A percentile compares a stretch with the other conserved stretches of the same genome.
These are phyloP conservation scores for Malus fusca DNA, from an alignment of 306 rosid species.

Conservation along the genomic window DNA sequence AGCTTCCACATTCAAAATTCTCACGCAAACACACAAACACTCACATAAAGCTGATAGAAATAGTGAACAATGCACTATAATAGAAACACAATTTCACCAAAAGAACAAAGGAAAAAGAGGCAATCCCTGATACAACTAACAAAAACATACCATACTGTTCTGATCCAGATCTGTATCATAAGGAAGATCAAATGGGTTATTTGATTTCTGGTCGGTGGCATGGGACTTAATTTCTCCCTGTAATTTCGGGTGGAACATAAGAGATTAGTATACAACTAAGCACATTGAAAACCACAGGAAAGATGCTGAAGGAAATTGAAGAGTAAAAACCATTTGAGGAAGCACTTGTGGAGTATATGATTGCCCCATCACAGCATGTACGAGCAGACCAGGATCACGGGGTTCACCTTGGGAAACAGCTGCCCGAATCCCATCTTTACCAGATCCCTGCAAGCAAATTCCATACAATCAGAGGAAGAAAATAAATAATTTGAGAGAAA, in stretches of 20 bases:
- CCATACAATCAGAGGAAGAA: slow-evolving; percentile 7
- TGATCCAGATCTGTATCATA: slow-evolving; percentile 46
- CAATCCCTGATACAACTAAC: neutral
- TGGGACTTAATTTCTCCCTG: slow-evolving; percentile 43
- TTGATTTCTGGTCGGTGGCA: slow-evolving; percentile 35
- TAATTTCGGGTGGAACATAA: neutral
- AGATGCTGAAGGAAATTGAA: slow-evolving; percentile 21
- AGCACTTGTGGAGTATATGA: slow-evolving; percentile 18
- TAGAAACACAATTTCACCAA: neutral
- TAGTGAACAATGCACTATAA: neutral
- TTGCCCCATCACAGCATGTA: slow-evolving; percentile 21
- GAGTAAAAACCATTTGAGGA: slow-evolving; percentile 39
- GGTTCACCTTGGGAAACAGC: slow-evolving; percentile 18
- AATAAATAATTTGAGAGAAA: slow-evolving; percentile 4
- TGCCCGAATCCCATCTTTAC: slow-evolving; percentile 21
- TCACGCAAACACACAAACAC: neutral
- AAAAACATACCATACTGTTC: slow-evolving; percentile 38
- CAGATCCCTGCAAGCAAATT: slow-evolving; percentile 27
- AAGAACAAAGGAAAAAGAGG: neutral
- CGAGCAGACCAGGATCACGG: slow-evolving; percentile 16
- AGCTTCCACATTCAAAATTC: neutral
- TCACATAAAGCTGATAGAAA: neutral
- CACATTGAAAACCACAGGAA: slow-evolving; percentile 4
- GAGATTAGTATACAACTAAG: neutral
- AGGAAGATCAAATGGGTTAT: slow-evolving; percentile 63